Evolutionary conservation across 106 monocot genomes (phyloP).

Genomic region (Chionographis japonica): DNA sequence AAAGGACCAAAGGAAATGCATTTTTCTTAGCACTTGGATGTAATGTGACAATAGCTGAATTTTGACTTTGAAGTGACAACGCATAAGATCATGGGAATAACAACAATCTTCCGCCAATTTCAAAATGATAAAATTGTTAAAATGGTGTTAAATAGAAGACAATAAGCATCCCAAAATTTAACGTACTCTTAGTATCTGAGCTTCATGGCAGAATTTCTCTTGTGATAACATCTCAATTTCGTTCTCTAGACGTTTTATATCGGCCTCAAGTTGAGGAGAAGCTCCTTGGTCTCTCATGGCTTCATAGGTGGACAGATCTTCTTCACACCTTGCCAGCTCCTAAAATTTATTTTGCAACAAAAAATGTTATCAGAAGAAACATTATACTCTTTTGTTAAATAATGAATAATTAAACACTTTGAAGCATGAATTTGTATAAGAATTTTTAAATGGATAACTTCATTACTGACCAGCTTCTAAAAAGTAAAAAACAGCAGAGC

Average conservation of each 20-base stretch:
- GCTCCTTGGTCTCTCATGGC: conserved; percentile 77
- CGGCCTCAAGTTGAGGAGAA: conserved; percentile 71
- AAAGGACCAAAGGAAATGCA: no score
- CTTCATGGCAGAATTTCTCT: conserved; percentile 85
- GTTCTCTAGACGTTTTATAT: conserved; percentile 83
- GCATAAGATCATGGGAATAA: no score
- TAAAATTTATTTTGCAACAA: conserved; percentile 14
- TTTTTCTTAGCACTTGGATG: no score
- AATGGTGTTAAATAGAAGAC: neutral
- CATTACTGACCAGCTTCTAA: no score
- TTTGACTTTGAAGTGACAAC: no score
- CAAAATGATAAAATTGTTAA: neutral
- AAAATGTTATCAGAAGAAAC: conserved; percentile 1
- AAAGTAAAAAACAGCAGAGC: no score
- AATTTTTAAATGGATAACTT: no score
- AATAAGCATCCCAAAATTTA: neutral
- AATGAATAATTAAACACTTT: neutral
- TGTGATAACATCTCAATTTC: conserved; percentile 69
- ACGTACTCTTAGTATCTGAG: conserved; percentile 80
- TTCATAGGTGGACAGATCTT: conserved; percentile 58
- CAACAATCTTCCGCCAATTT: neutral
- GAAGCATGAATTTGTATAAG: neutral
- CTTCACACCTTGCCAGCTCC: conserved; percentile 75
- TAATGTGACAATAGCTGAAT: no score
- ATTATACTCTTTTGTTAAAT: no score